Evolutionary conservation across 441 rosid genomes (phyloP).

Genomic region (Erodium moschatum): DNA sequence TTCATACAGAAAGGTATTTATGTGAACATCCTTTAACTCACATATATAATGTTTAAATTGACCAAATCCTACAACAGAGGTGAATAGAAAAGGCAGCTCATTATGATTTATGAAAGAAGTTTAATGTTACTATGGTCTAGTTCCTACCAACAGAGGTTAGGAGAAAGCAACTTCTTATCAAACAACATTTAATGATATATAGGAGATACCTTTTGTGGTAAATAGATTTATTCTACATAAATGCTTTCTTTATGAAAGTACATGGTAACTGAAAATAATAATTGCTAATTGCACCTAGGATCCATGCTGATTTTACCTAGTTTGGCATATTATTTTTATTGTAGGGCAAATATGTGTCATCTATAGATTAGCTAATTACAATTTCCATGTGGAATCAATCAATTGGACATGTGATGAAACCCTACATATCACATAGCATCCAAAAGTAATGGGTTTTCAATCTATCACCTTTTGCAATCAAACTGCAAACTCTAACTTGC

Average conservation of each 20-base stretch:
- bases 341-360: background rate
- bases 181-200: slow-evolving; percentile 6
- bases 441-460: slow-evolving; percentile 8
- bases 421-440: background rate
- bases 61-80: slow-evolving; percentile 10
- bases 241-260: background rate
- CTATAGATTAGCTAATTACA: background rate
- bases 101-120: slow-evolving; percentile 12
- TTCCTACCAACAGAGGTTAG: slow-evolving; percentile 9
- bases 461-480: background rate
- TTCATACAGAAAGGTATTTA: background rate
- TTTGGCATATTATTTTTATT: background rate
- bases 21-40: slow-evolving; percentile 3
- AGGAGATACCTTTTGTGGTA: background rate
- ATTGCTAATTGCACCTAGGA: slow-evolving; percentile 5
- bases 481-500: slow-evolving; percentile 2
- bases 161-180: background rate
- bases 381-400: background rate
- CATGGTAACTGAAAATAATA: background rate
- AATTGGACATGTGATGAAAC: slow-evolving; percentile 8
- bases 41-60: slow-evolving; percentile 3
- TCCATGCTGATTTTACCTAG: background rate
- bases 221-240: slow-evolving; percentile 3
- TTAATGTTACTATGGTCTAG: slow-evolving; percentile 2
- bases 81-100: slow-evolving; percentile 10